Evolutionary conservation across 1,284 basidiomycete species (phyloP).

Genomic region (Coniophora puteana): DNA sequence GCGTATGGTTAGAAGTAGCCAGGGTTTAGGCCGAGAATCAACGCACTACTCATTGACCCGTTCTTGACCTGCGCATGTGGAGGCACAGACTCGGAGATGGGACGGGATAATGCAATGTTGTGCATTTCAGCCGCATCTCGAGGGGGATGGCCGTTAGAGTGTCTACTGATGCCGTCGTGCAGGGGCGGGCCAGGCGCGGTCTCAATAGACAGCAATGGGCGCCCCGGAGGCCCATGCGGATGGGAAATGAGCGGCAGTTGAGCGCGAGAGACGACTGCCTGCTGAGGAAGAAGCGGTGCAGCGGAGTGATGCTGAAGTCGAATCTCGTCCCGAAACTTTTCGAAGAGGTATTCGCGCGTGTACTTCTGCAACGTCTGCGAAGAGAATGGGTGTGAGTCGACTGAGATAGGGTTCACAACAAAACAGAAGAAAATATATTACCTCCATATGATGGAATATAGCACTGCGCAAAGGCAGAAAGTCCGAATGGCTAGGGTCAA

Average conservation of each 20-base stretch:
- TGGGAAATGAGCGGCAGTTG: slow-evolving; percentile 44
- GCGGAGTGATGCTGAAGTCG: slow-evolving; percentile 45
- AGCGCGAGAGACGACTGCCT: slow-evolving; percentile 28
- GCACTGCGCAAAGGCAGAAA: slow-evolving; percentile 69
- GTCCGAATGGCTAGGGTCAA: slow-evolving; percentile 74
- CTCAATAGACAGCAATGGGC: slow-evolving; percentile 70
- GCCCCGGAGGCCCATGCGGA: no score
- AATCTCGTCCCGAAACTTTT: slow-evolving; percentile 67
- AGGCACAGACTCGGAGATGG: slow-evolving; percentile 31
- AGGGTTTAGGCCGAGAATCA: slow-evolving; percentile 5
- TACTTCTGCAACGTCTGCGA: slow-evolving; percentile 75
- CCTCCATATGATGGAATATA: slow-evolving; percentile 81
- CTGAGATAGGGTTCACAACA: slow-evolving; percentile 16
- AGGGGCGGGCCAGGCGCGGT: slow-evolving; percentile 48
- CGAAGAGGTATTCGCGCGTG: slow-evolving; percentile 77
- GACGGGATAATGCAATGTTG: slow-evolving; percentile 33
- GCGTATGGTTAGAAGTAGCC: slow-evolving; percentile 5
- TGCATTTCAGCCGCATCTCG: slow-evolving; percentile 44
- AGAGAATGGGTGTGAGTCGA: slow-evolving; percentile 14
- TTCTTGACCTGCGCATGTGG: slow-evolving; percentile 24
- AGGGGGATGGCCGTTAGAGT: slow-evolving; percentile 41
- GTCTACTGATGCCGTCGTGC: slow-evolving; percentile 24
- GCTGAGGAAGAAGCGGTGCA: slow-evolving; percentile 39
- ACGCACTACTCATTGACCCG: slow-evolving; percentile 24
- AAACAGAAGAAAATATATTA: slow-evolving; percentile 30